These are phyloP conservation scores for Leishmania tarentolae DNA, from an alignment of 208 protist species.

Conservation along the genomic window DNA sequence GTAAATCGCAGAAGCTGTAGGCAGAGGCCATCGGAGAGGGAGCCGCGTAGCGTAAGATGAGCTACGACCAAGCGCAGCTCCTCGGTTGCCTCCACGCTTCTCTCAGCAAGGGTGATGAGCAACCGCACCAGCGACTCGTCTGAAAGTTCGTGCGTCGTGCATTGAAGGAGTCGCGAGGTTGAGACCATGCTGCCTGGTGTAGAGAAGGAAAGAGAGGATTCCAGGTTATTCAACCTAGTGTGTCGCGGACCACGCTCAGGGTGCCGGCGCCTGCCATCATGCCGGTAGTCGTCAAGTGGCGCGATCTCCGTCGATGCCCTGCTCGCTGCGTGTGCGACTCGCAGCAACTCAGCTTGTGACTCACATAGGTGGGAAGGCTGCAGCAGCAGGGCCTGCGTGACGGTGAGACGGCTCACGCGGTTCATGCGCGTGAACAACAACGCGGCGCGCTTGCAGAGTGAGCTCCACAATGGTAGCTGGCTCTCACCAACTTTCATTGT, in stretches of 20 bases:
- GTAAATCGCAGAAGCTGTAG: conserved; percentile 23
- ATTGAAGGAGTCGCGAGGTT: conserved; percentile 22
- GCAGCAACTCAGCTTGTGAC: conserved; percentile 31
- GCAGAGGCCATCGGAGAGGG: conserved; percentile 23
- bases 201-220: neutral
- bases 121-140: conserved; percentile 28
- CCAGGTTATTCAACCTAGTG: neutral
- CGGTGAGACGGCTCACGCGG: conserved; percentile 34
- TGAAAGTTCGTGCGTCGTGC: conserved; percentile 24
- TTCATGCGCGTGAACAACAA: conserved; percentile 47
- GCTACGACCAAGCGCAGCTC: conserved; percentile 28
- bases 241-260: neutral
- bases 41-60: conserved; percentile 17
- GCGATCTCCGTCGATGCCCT: neutral
- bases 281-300: neutral
- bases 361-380: conserved; percentile 27
- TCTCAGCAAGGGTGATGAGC: conserved; percentile 14
- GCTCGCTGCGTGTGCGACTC: conserved; percentile 6
- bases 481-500: conserved; percentile 27
- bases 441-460: conserved; percentile 49
- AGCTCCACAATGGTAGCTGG: conserved; percentile 48
- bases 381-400: conserved; percentile 60
- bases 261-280: neutral
- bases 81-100: neutral
- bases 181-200: neutral